phyloP scores from a whole-genome alignment of 495 filamentous ascomycete species.

The Penicillium macrosclerotiorum region DNA sequence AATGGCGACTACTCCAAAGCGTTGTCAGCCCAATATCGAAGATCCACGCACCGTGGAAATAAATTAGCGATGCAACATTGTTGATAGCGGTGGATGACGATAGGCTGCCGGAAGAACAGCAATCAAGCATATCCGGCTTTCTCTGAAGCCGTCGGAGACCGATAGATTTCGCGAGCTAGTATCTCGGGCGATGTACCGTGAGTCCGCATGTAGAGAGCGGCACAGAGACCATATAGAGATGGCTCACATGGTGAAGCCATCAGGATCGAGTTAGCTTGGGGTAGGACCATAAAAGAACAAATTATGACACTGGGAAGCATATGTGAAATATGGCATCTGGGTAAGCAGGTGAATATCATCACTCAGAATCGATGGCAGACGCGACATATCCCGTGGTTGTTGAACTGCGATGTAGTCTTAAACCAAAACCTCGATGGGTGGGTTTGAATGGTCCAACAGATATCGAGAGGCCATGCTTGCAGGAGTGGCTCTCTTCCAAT shows the following conservation, averaged over 20 bases:
- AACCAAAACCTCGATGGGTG: too few relatives aligned
- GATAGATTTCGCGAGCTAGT: slow-evolving; percentile 2
- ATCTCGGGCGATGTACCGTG: neutral
- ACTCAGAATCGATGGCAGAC: too few relatives aligned
- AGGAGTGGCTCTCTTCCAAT: too few relatives aligned
- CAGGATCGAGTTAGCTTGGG: neutral
- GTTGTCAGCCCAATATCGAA: neutral
- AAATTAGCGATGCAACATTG: slow-evolving; percentile 14
- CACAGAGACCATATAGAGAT: neutral
- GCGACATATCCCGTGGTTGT: too few relatives aligned
- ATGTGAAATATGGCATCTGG: neutral
- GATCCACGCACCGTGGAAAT: slow-evolving; percentile 3
- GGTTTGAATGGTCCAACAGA: too few relatives aligned
- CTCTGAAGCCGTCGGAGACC: slow-evolving; percentile 20
- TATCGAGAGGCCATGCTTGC: too few relatives aligned
- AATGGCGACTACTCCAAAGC: neutral
- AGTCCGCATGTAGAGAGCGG: slow-evolving; percentile 3
- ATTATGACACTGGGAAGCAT: neutral
- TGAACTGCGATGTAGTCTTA: too few relatives aligned
- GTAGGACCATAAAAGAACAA: neutral
- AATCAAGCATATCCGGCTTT: neutral
- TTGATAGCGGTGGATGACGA: neutral
- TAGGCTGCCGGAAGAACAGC: neutral
- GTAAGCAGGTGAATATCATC: neutral
- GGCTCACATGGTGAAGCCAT: slow-evolving; percentile 3